A percentile compares a stretch with the other conserved stretches of the same genome.
phyloP scores from a whole-genome alignment of 352 stramenopile species.

The Phytophthora syringae region DNA sequence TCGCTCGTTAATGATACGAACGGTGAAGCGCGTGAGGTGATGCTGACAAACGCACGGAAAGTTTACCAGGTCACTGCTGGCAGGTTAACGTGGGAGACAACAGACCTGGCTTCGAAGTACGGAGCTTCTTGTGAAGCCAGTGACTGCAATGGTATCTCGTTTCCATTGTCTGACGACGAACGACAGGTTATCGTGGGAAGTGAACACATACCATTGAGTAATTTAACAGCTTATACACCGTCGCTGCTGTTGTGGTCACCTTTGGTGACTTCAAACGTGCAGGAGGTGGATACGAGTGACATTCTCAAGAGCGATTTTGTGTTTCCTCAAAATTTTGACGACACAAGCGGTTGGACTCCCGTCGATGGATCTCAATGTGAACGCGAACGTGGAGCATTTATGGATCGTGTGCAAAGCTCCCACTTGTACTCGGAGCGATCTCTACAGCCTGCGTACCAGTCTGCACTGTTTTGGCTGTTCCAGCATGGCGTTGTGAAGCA shows the following conservation, averaged over 20 bases:
- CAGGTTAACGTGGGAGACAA: conserved; percentile 45
- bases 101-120: conserved; percentile 41
- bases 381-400: conserved; percentile 48
- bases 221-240: conserved; percentile 40
- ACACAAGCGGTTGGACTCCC: conserved; percentile 35
- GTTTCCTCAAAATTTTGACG: conserved; percentile 54
- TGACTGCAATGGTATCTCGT: conserved; percentile 40
- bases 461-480: conserved; percentile 63
- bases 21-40: conserved; percentile 30
- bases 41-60: conserved; percentile 50
- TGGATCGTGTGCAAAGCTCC: conserved; percentile 46
- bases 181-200: conserved; percentile 40
- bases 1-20: conserved; percentile 18
- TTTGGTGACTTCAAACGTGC: conserved; percentile 52
- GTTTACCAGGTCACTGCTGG: conserved; percentile 57
- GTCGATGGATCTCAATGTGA: conserved; percentile 48
- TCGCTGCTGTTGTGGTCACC: conserved; percentile 37
- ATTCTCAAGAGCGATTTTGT: conserved; percentile 65
- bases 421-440: conserved; percentile 61
- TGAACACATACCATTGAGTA: conserved; percentile 35
- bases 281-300: conserved; percentile 56
- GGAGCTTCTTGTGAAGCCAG: conserved; percentile 34
- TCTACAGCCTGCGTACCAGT: conserved; percentile 52
- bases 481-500: conserved; percentile 48
- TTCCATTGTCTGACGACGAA: conserved; percentile 24